phyloP scores from a whole-genome alignment of 768 basidiomycete species.

The Suillus weaverae region DNA sequence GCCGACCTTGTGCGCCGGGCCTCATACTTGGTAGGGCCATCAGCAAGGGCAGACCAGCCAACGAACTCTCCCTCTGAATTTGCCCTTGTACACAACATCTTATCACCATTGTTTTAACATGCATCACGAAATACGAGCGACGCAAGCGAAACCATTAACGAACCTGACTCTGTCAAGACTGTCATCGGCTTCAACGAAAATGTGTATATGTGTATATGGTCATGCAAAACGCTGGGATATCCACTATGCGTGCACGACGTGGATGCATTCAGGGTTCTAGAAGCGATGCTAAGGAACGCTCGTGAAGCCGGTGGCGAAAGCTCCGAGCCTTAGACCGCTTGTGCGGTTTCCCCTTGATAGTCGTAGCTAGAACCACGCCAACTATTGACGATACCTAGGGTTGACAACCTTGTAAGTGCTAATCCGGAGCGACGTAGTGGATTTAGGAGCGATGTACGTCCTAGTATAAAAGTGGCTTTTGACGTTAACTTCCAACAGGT shows the following conservation, averaged over 20 bases:
- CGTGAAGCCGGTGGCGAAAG: background rate
- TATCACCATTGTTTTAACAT: background rate
- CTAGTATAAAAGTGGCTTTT: background rate
- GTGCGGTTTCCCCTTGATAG: background rate
- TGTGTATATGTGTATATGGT: background rate
- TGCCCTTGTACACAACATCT: background rate
- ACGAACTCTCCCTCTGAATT: background rate
- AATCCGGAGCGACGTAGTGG: background rate
- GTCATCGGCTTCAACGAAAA: background rate
- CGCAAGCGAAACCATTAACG: background rate
- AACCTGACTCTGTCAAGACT: background rate
- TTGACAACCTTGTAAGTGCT: background rate
- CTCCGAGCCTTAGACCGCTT: background rate
- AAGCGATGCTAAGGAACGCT: background rate
- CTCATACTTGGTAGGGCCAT: no score
- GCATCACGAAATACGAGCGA: background rate
- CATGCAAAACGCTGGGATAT: background rate
- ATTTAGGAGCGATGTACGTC: background rate
- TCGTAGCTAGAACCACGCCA: background rate
- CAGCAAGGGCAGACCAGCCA: no score
- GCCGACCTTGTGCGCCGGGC: no score
- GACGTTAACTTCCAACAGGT: background rate
- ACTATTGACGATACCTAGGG: background rate
- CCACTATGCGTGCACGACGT: background rate
- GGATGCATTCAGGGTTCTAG: background rate